Percentiles rank a stretch among this genome's conserved stretches.
phyloP scores from a whole-genome alignment of 1,139 yeast genomes.

The Neolecta irregularis region DNA sequence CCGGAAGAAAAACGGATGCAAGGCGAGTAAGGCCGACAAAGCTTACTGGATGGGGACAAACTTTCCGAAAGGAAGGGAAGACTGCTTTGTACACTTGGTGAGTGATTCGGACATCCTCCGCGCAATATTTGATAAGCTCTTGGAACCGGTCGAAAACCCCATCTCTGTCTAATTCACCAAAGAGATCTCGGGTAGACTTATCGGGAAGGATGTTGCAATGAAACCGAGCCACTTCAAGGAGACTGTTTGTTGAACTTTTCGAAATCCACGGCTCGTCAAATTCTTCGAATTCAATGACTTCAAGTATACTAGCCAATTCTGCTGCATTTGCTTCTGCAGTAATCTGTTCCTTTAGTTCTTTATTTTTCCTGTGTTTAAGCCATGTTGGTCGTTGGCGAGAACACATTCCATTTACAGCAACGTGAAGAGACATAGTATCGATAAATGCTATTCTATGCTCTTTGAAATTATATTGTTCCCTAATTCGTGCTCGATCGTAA shows the following conservation, averaged over 20 bases:
- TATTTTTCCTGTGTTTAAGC: conserved; percentile 40
- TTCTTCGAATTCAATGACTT: conserved; percentile 21
- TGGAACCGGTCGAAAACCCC: conserved; percentile 44
- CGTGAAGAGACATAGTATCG: conserved; percentile 88
- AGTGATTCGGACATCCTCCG: conserved; percentile 67
- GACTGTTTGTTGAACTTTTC: conserved; percentile 62
- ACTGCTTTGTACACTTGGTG: conserved; percentile 51
- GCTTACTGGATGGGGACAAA: conserved; percentile 88
- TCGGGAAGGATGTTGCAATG: conserved; percentile 61
- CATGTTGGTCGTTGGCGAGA: conserved; percentile 77
- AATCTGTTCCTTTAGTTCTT: conserved; percentile 15
- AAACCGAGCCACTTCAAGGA: conserved; percentile 64
- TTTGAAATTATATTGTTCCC: conserved; percentile 63
- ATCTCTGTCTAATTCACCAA: conserved; percentile 40
- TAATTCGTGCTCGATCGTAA: conserved; percentile 73
- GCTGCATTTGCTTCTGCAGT: conserved; percentile 10
- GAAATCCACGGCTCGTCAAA: conserved; percentile 54
- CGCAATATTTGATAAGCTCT: conserved; percentile 61
- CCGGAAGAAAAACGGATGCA: conserved; percentile 67
- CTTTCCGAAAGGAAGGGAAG: conserved; percentile 48
- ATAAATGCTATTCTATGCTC: conserved; percentile 60
- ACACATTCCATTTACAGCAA: conserved; percentile 84
- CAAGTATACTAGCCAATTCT: conserved; percentile 16
- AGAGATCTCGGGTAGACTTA: conserved; percentile 51
- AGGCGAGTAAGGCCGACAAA: conserved; percentile 73